Conservation (phyloP, 345 rosid species). For the Zanthoxylum bungeanum region DNA sequence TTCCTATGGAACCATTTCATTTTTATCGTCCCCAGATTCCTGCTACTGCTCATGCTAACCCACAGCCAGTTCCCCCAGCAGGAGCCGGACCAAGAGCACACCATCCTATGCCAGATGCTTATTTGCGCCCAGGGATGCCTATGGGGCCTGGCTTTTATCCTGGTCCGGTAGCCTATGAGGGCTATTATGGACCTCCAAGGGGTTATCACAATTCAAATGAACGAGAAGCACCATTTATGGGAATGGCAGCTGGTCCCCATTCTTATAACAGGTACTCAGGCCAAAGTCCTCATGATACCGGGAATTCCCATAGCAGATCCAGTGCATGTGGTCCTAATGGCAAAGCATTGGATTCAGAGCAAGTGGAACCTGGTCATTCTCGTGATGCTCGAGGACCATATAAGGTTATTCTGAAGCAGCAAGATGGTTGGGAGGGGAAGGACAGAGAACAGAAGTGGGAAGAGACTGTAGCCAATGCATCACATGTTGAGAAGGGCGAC, state of each 20-base stretch:
- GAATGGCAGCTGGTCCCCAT: slow-evolving; percentile 67
- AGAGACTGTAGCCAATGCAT: slow-evolving; percentile 28
- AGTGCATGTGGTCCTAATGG: slow-evolving; percentile 53
- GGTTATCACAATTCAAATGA: slow-evolving; percentile 65
- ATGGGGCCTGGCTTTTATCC: slow-evolving; percentile 84
- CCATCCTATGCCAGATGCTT: slow-evolving; percentile 71
- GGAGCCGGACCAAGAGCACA: slow-evolving; percentile 76
- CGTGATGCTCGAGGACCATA: slow-evolving; percentile 54
- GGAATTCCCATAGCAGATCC: slow-evolving; percentile 47
- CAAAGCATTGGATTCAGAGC: slow-evolving; percentile 44
- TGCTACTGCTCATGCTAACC: slow-evolving; percentile 46
- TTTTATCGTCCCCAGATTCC: slow-evolving; percentile 71
- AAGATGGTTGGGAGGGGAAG: slow-evolving; percentile 59
- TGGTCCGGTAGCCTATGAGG: slow-evolving; percentile 72
- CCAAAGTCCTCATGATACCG: slow-evolving; percentile 51
- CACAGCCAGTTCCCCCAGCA: slow-evolving; percentile 53
- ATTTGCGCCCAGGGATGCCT: slow-evolving; percentile 74
- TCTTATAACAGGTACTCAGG: slow-evolving; percentile 45
- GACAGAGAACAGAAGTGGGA: slow-evolving; percentile 51
- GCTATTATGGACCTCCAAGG: slow-evolving; percentile 83
- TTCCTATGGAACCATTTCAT: slow-evolving; percentile 82
- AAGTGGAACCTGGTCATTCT: slow-evolving; percentile 52
- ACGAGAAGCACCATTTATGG: slow-evolving; percentile 68
- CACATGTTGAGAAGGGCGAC: slow-evolving; percentile 39
- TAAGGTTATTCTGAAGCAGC: slow-evolving; percentile 77